phyloP scores from a whole-genome alignment of 2,329 filamentous ascomycete genomes.

The Myotisia sp. region DNA sequence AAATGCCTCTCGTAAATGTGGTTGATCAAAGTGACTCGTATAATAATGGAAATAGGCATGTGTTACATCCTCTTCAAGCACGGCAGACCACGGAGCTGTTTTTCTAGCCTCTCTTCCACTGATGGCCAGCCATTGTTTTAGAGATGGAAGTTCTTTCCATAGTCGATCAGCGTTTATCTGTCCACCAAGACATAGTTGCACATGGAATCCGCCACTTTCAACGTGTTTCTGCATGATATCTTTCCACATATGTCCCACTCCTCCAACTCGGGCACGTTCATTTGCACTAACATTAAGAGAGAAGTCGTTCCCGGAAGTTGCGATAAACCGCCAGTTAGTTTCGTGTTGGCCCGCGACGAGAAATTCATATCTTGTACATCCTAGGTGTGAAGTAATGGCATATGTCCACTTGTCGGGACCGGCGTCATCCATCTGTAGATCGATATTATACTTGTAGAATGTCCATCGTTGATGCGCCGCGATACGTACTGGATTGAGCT shows the following conservation, averaged over 20 bases:
- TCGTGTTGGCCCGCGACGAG: slow-evolving; percentile 81
- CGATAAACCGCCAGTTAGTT: slow-evolving; percentile 87
- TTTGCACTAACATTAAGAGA: slow-evolving; percentile 72
- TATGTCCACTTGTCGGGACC: slow-evolving; percentile 85
- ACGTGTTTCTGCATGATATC: slow-evolving; percentile 95
- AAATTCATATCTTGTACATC: slow-evolving; percentile 97
- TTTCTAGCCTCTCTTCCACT: slow-evolving; percentile 87
- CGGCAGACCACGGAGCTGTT: slow-evolving; percentile 79
- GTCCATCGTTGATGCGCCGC: slow-evolving; percentile 84
- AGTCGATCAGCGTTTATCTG: slow-evolving; percentile 91
- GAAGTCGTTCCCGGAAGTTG: slow-evolving; percentile 94
- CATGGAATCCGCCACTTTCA: slow-evolving; percentile 90
- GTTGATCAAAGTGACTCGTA: slow-evolving; percentile 94
- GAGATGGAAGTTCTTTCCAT: slow-evolving; percentile 86
- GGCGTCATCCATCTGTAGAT: slow-evolving; percentile 73
- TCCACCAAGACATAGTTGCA: slow-evolving; percentile 78
- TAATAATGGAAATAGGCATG: slow-evolving; percentile 99
- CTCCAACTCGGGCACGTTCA: slow-evolving; percentile 72
- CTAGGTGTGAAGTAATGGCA: slow-evolving; percentile 88
- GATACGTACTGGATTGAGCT: slow-evolving; percentile 69
- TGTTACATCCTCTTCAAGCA: slow-evolving; percentile 86
- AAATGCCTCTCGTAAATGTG: slow-evolving; percentile 84
- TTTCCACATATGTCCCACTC: slow-evolving; percentile 95
- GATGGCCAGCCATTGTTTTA: slow-evolving; percentile 91
- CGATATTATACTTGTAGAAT: slow-evolving; percentile 89